phyloP scores from a whole-genome alignment of 2,329 filamentous ascomycete genomes.

The Neonectria neomacrospora region DNA sequence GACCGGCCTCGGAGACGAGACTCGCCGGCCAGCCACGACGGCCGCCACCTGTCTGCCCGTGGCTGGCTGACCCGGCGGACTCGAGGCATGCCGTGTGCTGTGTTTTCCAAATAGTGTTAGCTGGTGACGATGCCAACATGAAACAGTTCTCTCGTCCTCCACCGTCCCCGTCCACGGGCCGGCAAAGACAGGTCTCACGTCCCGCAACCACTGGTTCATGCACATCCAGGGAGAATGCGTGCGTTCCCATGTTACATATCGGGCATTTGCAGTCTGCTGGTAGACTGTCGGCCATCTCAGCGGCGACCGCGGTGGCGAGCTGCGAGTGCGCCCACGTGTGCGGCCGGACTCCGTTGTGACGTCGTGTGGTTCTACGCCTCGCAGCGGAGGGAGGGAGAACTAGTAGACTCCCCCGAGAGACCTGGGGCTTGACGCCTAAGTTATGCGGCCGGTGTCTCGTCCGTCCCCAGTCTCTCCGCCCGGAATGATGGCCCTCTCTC shows the following conservation, averaged over 20 bases:
- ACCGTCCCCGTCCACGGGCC: background rate
- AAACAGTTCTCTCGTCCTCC: background rate
- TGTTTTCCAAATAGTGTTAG: conserved; percentile 16
- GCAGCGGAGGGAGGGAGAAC: background rate
- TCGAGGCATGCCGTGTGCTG: conserved; percentile 13
- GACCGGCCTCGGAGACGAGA: too few species aligned
- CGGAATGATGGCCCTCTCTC: background rate
- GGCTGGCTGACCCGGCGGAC: background rate
- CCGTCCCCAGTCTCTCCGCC: background rate
- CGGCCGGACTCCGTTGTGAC: background rate
- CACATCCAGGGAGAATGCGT: background rate
- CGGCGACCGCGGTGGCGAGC: conserved; percentile 7
- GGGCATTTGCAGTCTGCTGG: background rate
- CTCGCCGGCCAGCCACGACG: too few species aligned
- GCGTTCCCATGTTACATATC: too few species aligned
- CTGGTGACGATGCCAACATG: background rate
- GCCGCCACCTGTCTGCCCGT: background rate
- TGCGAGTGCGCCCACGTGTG: background rate
- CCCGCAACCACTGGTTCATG: background rate
- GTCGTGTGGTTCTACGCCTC: background rate
- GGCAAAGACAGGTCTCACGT: conserved; percentile 4
- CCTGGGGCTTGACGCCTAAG: too few species aligned
- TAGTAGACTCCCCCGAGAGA: too few species aligned
- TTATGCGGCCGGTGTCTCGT: too few species aligned
- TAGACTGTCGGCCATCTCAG: conserved; percentile 10